Evolutionary conservation across 306 rosid genomes (phyloP).

Genomic region (Carpinus viminea): DNA sequence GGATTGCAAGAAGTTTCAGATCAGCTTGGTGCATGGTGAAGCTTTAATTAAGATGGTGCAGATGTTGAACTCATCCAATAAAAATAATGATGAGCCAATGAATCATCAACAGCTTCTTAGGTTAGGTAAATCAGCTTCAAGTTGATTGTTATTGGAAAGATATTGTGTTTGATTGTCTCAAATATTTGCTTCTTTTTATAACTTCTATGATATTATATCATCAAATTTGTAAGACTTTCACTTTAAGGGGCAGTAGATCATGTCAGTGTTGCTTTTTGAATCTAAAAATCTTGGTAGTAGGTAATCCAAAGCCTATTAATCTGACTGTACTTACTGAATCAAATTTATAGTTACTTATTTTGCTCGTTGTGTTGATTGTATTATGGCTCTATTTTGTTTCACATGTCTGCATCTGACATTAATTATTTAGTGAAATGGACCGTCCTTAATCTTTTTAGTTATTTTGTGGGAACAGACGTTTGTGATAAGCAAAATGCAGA

Average conservation of each 20-base stretch:
- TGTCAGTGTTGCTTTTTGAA: background rate
- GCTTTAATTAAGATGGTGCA: no score
- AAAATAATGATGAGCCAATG: no score
- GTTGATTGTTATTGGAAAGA: background rate
- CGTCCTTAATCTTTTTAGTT: slow-evolving; percentile 1
- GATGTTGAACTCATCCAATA: no score
- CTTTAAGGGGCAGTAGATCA: background rate
- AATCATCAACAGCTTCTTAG: no score
- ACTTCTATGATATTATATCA: background rate
- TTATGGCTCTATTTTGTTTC: background rate
- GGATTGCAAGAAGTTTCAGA: no score
- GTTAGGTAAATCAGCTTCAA: no score
- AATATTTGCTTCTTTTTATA: background rate
- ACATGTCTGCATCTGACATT: background rate
- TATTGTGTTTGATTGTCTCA: background rate
- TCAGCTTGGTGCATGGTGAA: no score
- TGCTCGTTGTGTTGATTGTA: background rate
- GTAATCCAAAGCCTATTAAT: background rate
- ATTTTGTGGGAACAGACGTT: slow-evolving; percentile 64
- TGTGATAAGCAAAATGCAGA: slow-evolving; percentile 85
- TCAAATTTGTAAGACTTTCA: background rate
- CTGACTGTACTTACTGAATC: background rate
- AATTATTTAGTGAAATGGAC: background rate
- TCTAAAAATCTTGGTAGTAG: background rate
- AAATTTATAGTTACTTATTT: background rate